Evolutionary conservation across 495 filamentous ascomycete species (phyloP).

Genomic region (Penicillium nucicola): DNA sequence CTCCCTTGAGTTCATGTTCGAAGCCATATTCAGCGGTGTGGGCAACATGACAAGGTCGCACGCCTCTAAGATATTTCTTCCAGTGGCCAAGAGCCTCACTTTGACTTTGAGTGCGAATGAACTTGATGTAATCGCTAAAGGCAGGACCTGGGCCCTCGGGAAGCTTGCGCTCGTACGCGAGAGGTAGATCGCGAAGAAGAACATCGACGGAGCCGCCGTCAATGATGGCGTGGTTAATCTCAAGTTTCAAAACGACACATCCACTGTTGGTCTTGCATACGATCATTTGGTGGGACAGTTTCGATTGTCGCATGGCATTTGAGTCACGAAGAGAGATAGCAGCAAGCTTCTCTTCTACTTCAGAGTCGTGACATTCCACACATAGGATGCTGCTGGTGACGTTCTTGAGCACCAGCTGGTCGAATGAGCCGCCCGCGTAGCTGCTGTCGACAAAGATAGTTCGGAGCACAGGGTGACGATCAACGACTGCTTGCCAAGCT

Average conservation of each 20-base stretch:
- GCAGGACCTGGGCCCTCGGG: constrained; percentile 40
- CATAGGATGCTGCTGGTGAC: constrained; percentile 32
- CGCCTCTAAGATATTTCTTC: constrained; percentile 34
- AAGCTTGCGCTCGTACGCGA: constrained; percentile 43
- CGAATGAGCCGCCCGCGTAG: constrained; percentile 48
- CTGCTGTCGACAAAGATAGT: constrained; percentile 55
- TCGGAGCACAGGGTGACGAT: constrained; percentile 51
- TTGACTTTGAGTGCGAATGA: constrained; percentile 34
- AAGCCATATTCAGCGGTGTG: constrained; percentile 2
- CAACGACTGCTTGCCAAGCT: constrained; percentile 54
- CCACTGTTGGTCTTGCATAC: constrained; percentile 39
- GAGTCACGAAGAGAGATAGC: constrained; percentile 33
- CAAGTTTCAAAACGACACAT: constrained; percentile 45
- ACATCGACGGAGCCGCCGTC: constrained; percentile 43
- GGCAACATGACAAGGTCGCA: constrained; percentile 25
- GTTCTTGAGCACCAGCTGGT: constrained; percentile 51
- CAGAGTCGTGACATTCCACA: constrained; percentile 38
- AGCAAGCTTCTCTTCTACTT: constrained; percentile 32
- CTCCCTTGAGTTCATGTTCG: constrained; percentile 26
- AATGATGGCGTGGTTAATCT: constrained; percentile 57
- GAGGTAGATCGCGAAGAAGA: constrained; percentile 38
- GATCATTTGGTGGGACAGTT: constrained; percentile 47
- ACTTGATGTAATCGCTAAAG: constrained; percentile 57
- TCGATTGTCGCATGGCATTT: constrained; percentile 32
- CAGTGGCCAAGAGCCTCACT: constrained; percentile 44